Evolutionary conservation across 1,139 yeast genomes (phyloP).

Genomic region (Candida mesenterica): DNA sequence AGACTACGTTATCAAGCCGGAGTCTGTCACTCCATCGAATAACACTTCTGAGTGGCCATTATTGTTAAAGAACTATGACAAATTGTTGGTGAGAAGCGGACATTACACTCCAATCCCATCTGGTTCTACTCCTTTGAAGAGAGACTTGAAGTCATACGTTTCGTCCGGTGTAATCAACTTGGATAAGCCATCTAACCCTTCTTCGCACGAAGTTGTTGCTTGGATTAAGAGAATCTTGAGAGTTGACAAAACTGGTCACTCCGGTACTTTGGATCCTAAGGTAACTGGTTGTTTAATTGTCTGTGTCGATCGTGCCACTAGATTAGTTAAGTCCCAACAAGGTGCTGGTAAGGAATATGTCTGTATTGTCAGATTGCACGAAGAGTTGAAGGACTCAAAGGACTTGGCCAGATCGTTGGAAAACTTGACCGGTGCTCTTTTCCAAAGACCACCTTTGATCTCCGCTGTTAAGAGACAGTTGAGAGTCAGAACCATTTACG

Average conservation of each 20-base stretch:
- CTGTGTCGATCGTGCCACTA: constrained; percentile 96
- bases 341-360: constrained; percentile 99
- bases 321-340: constrained; percentile 97
- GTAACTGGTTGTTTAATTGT: constrained; percentile 98
- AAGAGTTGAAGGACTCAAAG: constrained; percentile 85
- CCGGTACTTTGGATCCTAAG: constrained; percentile 98
- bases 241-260: constrained; percentile 97
- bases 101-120: constrained; percentile 96
- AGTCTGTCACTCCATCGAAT: constrained; percentile 69
- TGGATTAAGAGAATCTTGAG: constrained; percentile 97
- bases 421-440: constrained; percentile 95
- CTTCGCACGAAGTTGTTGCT: constrained; percentile 98
- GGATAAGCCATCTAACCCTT: constrained; percentile 97
- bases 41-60: constrained; percentile 97
- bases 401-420: constrained; percentile 87
- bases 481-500: constrained; percentile 97
- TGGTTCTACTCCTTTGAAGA: constrained; percentile 91
- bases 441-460: constrained; percentile 98
- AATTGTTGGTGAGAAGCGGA: constrained; percentile 89
- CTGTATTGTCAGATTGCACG: constrained; percentile 94
- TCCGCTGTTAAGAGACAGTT: constrained; percentile 99
- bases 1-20: constrained; percentile 86
- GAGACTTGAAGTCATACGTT: constrained; percentile 87
- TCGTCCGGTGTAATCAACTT: constrained; percentile 95
- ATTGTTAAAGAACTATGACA: constrained; percentile 89